Percentiles rank a stretch among this genome's conserved stretches.
Evolutionary conservation across 352 stramenopile species (phyloP).

Genomic region (Ophiocytium majus): DNA sequence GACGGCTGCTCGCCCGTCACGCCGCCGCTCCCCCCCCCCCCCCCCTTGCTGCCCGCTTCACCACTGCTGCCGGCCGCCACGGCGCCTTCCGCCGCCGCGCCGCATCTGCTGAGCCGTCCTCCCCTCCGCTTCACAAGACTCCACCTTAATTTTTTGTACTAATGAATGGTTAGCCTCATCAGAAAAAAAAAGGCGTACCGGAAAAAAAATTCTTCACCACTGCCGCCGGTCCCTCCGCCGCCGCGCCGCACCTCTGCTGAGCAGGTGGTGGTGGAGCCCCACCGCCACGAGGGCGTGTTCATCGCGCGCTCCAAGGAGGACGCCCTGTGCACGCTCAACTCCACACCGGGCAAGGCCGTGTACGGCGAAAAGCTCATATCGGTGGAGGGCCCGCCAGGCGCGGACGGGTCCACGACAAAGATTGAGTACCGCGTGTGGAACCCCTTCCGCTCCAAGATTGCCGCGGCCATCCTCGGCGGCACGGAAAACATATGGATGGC

Average conservation of each 20-base stretch:
- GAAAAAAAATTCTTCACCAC: not conserved
- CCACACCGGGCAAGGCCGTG: slow-evolving; percentile 92
- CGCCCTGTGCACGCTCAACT: slow-evolving; percentile 96
- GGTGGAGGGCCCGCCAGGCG: slow-evolving; percentile 86
- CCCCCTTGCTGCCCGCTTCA: no score
- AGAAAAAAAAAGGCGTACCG: not conserved
- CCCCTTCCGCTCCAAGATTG: slow-evolving; percentile 99
- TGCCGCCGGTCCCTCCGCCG: no score
- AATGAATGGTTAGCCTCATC: not conserved
- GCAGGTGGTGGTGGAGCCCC: slow-evolving; percentile 90
- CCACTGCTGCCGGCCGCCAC: not conserved
- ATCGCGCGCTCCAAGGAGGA: slow-evolving; percentile 97
- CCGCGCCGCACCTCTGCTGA: no score
- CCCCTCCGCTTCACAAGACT: not conserved
- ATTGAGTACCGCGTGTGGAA: slow-evolving; percentile 99
- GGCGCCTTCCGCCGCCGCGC: not conserved
- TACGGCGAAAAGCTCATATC: slow-evolving; percentile 95
- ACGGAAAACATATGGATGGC: slow-evolving; percentile 99
- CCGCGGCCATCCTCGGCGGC: slow-evolving; percentile 96
- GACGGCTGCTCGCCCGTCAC: no score
- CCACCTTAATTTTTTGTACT: not conserved
- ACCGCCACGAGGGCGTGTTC: slow-evolving; percentile 97
- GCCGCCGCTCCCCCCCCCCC: no score
- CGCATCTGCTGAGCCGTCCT: not conserved
- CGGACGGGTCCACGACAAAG: slow-evolving; percentile 87